Conservation (phyloP, 441 rosid genomes). For the Eutrema salsugineum region DNA sequence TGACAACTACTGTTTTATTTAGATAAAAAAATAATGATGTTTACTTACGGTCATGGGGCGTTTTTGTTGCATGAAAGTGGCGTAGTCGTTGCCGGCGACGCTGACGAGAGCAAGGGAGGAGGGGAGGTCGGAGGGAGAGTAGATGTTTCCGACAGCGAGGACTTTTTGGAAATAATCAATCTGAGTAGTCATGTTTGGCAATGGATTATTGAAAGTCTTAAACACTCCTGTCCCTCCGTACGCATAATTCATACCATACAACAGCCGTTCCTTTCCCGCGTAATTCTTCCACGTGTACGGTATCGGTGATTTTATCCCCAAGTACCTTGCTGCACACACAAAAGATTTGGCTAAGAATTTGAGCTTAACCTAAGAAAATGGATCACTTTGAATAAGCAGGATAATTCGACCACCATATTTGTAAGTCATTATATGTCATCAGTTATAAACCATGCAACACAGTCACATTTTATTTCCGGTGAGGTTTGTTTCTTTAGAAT, state of each 20-base stretch:
- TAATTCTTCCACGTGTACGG: constrained; percentile 57
- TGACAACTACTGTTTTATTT: background rate
- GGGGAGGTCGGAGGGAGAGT: constrained; percentile 30
- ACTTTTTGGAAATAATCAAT: constrained; percentile 53
- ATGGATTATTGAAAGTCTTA: constrained; percentile 30
- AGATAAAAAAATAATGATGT: background rate
- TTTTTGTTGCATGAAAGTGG: constrained; percentile 34
- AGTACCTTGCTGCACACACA: constrained; percentile 28
- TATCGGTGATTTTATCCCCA: constrained; percentile 63
- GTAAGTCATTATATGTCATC: background rate
- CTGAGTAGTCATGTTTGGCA: constrained; percentile 89
- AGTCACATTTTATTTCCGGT: background rate
- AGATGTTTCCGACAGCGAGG: constrained; percentile 37
- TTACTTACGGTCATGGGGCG: constrained; percentile 48
- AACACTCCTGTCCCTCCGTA: constrained; percentile 92
- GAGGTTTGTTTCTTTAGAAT: background rate
- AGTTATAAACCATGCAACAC: too few relatives aligned
- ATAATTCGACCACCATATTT: background rate
- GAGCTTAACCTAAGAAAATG: background rate
- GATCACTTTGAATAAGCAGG: background rate
- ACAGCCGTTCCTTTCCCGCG: constrained; percentile 34
- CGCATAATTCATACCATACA: constrained; percentile 76
- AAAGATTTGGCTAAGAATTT: background rate
- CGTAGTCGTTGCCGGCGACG: constrained; percentile 73
- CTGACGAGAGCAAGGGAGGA: constrained; percentile 56